phyloP scores from a whole-genome alignment of 129 eudicot species.

The Chrysanthemum seticuspe region DNA sequence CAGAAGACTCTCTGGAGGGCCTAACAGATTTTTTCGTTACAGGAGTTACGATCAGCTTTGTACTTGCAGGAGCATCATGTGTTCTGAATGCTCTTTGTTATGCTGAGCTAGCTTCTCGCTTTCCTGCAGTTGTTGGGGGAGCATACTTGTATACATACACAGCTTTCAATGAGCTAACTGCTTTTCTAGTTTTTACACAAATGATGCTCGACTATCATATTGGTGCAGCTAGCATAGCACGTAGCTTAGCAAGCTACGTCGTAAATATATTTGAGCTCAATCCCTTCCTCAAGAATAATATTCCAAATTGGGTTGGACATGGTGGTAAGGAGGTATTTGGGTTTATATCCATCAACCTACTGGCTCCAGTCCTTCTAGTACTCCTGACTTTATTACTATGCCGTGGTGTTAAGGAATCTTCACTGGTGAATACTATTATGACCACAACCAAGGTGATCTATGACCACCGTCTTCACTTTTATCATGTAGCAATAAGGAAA shows the following conservation, averaged over 20 bases:
- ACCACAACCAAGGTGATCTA: conserved; percentile 78
- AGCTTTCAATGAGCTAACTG: conserved; percentile 97
- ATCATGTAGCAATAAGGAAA: too few species aligned
- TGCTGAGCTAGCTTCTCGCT: conserved; percentile 91
- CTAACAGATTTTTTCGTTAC: conserved; percentile 24
- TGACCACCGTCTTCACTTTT: neutral
- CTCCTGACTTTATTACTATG: conserved; percentile 75
- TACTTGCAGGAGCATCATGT: conserved; percentile 95
- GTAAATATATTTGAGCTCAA: conserved; percentile 65
- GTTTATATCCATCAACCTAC: conserved; percentile 66
- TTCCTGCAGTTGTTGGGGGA: conserved; percentile 99
- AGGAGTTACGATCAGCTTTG: conserved; percentile 91
- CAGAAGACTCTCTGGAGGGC: neutral
- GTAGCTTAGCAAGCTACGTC: conserved; percentile 92
- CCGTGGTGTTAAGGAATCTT: conserved; percentile 89
- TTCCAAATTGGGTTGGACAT: conserved; percentile 96
- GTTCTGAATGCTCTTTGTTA: conserved; percentile 94
- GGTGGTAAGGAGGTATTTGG: conserved; percentile 65
- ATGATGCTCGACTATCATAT: conserved; percentile 98
- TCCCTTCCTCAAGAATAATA: conserved; percentile 58
- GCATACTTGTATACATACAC: conserved; percentile 89
- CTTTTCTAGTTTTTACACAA: conserved; percentile 92
- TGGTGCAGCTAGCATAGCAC: conserved; percentile 99
- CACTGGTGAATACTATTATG: conserved; percentile 72
- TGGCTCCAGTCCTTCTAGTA: conserved; percentile 84